phyloP scores from a whole-genome alignment of 2,329 filamentous ascomycete genomes.

The Apiospora hydei region DNA sequence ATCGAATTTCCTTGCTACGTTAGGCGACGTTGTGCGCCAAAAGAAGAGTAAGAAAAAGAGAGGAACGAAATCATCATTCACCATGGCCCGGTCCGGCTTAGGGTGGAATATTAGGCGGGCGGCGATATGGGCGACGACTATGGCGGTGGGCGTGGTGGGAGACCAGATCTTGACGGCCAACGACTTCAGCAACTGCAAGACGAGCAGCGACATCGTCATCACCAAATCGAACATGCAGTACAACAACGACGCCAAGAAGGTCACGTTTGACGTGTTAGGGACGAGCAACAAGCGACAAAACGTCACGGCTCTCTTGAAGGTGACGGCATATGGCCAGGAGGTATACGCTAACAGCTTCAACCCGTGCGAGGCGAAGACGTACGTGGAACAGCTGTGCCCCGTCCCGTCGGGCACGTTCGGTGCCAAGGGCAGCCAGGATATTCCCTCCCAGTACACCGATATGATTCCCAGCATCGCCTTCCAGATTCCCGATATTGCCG shows the following conservation, averaged over 20 bases:
- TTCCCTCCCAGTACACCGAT: conserved; percentile 74
- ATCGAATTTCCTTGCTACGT: conserved; percentile 15
- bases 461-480: conserved; percentile 91
- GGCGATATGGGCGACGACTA: conserved; percentile 45
- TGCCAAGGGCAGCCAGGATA: conserved; percentile 73
- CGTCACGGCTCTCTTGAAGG: conserved; percentile 76
- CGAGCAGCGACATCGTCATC: conserved; percentile 68
- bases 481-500: conserved; percentile 87
- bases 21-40: background rate
- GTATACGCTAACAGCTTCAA: conserved; percentile 85
- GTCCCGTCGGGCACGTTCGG: conserved; percentile 79
- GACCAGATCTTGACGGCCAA: conserved; percentile 79
- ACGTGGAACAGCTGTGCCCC: conserved; percentile 80
- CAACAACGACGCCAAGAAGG: conserved; percentile 73
- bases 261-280: conserved; percentile 85
- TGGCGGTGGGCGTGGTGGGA: conserved; percentile 61
- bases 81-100: conserved; percentile 38
- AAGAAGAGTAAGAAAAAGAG: conserved; percentile 27
- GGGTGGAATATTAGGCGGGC: conserved; percentile 40
- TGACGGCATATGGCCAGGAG: conserved; percentile 83
- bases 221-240: conserved; percentile 80
- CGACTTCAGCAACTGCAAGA: conserved; percentile 79
- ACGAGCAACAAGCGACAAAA: conserved; percentile 78
- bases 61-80: conserved; percentile 28
- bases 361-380: conserved; percentile 75